phyloP scores from a whole-genome alignment of 2,329 filamentous ascomycete species.

The Colletotrichum truncatum region DNA sequence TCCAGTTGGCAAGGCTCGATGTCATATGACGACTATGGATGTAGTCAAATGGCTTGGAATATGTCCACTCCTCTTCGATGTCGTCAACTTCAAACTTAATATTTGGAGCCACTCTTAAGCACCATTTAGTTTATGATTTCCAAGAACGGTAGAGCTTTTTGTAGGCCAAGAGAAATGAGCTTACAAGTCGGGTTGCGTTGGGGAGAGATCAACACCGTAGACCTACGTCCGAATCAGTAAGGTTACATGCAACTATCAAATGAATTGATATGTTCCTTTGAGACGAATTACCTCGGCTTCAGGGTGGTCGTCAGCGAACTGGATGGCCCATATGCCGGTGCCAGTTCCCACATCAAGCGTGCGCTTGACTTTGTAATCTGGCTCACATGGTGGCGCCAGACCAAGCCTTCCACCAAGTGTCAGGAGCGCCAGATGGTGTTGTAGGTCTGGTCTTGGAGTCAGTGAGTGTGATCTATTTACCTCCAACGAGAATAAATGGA shows the following conservation, averaged over 20 bases:
- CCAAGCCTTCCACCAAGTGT: constrained; percentile 43
- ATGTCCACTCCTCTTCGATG: constrained; percentile 43
- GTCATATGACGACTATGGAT: constrained; percentile 31
- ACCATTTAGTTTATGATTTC: too few relatives aligned
- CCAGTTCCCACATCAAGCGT: constrained; percentile 28
- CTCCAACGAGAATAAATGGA: too few relatives aligned
- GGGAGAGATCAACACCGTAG: constrained; percentile 41
- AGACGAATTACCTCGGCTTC: constrained; percentile 36
- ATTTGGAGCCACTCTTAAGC: constrained; percentile 50
- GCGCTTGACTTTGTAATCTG: constrained; percentile 29
- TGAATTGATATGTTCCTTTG: too few relatives aligned
- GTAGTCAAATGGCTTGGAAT: constrained; percentile 42
- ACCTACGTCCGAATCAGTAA: constrained; percentile 23
- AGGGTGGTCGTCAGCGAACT: constrained; percentile 38
- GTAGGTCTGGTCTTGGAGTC: constrained; percentile 43
- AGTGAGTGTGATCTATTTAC: not conserved
- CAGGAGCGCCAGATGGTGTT: constrained; percentile 44
- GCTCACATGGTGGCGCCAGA: constrained; percentile 33
- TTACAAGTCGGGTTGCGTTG: constrained; percentile 43
- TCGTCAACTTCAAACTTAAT: constrained; percentile 52
- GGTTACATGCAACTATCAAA: too few relatives aligned
- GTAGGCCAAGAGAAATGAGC: constrained; percentile 33
- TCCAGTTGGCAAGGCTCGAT: constrained; percentile 39
- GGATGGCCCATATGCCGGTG: constrained; percentile 5
- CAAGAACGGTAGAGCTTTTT: constrained; percentile 37